Conservation (phyloP, 805 yeast genomes). For the Candida loeiensis region DNA sequence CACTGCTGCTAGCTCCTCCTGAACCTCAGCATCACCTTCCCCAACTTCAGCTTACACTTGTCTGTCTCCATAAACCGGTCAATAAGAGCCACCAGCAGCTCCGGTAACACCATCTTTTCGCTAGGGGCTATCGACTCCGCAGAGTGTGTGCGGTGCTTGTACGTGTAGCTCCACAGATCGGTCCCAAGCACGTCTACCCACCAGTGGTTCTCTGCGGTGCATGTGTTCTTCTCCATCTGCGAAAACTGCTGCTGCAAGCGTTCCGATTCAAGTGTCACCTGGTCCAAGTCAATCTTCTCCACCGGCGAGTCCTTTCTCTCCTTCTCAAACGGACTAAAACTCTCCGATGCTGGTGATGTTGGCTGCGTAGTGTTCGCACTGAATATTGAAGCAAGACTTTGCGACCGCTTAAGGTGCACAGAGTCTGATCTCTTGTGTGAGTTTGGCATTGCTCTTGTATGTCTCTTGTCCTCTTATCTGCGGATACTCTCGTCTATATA, state of each 20-base stretch:
- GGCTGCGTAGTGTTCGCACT: neutral
- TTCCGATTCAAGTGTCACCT: constrained; percentile 6
- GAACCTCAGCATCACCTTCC: neutral
- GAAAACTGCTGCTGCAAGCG: constrained; percentile 5
- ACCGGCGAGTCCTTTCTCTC: no score
- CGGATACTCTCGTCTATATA: neutral
- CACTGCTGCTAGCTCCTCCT: neutral
- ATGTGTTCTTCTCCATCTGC: neutral
- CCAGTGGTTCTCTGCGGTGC: neutral
- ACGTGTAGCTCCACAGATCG: neutral
- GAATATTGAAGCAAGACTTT: constrained; percentile 1
- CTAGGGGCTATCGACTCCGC: neutral
- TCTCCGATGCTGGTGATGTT: constrained; percentile 3
- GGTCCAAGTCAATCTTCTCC: constrained; percentile 4
- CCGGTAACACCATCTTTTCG: neutral
- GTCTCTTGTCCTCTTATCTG: neutral
- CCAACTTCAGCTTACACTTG: neutral
- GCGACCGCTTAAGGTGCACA: constrained; percentile 4
- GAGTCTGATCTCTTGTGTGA: constrained; percentile 6
- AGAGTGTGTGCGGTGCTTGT: neutral
- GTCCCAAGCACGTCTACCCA: constrained; percentile 5
- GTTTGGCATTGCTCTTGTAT: neutral
- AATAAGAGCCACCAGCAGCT: constrained; percentile 4
- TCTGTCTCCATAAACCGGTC: neutral
- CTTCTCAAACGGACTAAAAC: neutral